These are phyloP conservation scores for Bromus sterilis DNA, from an alignment of 176 grass and related monocot species.

Conservation along the genomic window DNA sequence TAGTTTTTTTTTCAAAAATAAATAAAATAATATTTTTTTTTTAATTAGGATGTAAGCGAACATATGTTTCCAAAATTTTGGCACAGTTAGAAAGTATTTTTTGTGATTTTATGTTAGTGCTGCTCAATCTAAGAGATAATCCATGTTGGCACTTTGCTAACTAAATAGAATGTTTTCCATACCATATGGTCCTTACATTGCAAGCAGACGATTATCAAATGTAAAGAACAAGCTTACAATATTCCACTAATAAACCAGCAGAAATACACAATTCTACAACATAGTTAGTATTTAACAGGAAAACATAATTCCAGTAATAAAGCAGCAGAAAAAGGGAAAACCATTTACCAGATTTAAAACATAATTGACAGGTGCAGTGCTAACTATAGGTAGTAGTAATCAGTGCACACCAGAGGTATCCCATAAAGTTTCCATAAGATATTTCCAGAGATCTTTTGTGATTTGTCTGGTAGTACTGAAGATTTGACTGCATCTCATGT, in stretches of 20 bases:
- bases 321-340: neutral
- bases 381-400: neutral
- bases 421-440: neutral
- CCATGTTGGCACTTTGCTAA: neutral
- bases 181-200: neutral
- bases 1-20: too few relatives aligned
- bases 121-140: too few relatives aligned
- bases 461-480: neutral
- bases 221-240: neutral
- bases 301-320: neutral
- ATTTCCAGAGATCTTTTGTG: constrained; percentile 11
- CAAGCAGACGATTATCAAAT: neutral
- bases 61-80: neutral
- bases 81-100: neutral
- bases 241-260: neutral
- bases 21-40: too few relatives aligned
- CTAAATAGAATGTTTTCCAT: neutral
- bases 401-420: neutral
- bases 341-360: neutral
- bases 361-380: neutral
- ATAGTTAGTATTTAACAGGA: neutral
- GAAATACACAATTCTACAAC: neutral
- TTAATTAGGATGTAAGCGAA: neutral
- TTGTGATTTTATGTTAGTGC: neutral
- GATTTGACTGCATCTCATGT: constrained; percentile 1